A percentile compares a stretch with the other conserved stretches of the same genome.
phyloP scores from a whole-genome alignment of 1,139 yeast genomes.

The Neolecta irregularis region DNA sequence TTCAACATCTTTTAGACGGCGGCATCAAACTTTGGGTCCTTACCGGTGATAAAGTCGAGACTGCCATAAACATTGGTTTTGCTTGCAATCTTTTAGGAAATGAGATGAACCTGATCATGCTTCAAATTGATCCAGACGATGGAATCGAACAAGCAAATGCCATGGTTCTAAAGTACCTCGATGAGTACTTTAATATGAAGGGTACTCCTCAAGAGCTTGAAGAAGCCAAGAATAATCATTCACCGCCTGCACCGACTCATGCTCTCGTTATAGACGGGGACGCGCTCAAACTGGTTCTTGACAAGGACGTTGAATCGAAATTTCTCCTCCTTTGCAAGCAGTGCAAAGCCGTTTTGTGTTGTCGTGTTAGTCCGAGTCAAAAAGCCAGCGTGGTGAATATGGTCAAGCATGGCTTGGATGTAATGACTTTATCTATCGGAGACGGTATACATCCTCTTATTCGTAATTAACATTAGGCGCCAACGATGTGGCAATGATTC shows the following conservation, averaged over 20 bases:
- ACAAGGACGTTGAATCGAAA: constrained; percentile 40
- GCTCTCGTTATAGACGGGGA: constrained; percentile 91
- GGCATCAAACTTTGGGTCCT: constrained; percentile 95
- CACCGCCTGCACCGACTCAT: constrained; percentile 58
- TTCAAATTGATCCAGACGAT: constrained; percentile 34
- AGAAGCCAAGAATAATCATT: constrained; percentile 52
- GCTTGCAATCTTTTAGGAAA: constrained; percentile 80
- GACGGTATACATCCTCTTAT: constrained; percentile 28
- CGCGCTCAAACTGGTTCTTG: constrained; percentile 60
- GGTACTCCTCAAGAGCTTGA: constrained; percentile 48
- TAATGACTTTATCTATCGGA: constrained; percentile 86
- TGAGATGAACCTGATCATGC: constrained; percentile 71
- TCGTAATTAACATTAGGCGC: constrained; percentile 40
- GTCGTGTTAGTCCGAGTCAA: constrained; percentile 95
- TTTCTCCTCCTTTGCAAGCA: constrained; percentile 79
- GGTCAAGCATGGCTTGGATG: constrained; percentile 66
- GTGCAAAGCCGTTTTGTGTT: constrained; percentile 84
- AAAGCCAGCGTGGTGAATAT: constrained; percentile 89
- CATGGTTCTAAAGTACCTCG: constrained; percentile 44
- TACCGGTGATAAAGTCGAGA: constrained; percentile 95
- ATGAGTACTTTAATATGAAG: constrained; percentile 43
- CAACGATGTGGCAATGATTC: constrained; percentile 97
- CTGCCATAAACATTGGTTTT: constrained; percentile 94
- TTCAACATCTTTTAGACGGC: constrained; percentile 67
- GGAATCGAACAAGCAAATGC: constrained; percentile 36